Evolutionary conservation across 345 rosid genomes (phyloP), one percentile per base, ranked within the genome.

Genomic region (Aegle marmelos): DNA sequence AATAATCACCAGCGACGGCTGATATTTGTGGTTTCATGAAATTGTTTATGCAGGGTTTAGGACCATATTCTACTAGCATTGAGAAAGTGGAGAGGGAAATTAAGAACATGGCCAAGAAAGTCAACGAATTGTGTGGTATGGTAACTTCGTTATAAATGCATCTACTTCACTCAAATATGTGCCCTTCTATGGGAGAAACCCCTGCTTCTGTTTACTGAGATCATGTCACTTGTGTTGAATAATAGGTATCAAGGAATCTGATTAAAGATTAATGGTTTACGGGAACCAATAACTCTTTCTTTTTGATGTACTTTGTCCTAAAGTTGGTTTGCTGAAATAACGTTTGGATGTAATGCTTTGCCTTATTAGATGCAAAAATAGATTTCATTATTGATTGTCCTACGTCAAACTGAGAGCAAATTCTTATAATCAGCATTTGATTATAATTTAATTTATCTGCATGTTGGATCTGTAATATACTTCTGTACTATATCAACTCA

Each of bases 171-270:
- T 45, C 53, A 45, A 17, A 4, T 45, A 45, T 45, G 17, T 45
- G 16, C 13, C 16, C 11, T 45, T 45, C 53, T 45, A 45, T 45
- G 16, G 30, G 34, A 34, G 36, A 34, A 34, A 17, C 36, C 39
- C 9, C 21, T 17, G 6, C 4, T 59, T 61, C 14, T 61, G 16
- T 45, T 61, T 61, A 61, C 34, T 5, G 17, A 61, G 5, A 61
- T 28, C 14, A 7, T 31, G 34, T 31, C 5, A 4, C 68, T 63
- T 2, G 7, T 60, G 33, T 9, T 66, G 25, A 6, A 6, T 62
- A 78, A 39, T 19, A 93, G 98, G 98, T 75, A 96, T 96, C 68
- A 96, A 96, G 89, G 99, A 96, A 80, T 96, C 99, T 50, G 99
- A 5, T 22, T 36, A n/a, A 66, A 31, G 50, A 66, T 33, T 68